Evolutionary conservation across 2,329 filamentous ascomycete genomes (phyloP), one percentile per base, ranked within the genome.

Genomic region (Colletotrichum sublineola): DNA sequence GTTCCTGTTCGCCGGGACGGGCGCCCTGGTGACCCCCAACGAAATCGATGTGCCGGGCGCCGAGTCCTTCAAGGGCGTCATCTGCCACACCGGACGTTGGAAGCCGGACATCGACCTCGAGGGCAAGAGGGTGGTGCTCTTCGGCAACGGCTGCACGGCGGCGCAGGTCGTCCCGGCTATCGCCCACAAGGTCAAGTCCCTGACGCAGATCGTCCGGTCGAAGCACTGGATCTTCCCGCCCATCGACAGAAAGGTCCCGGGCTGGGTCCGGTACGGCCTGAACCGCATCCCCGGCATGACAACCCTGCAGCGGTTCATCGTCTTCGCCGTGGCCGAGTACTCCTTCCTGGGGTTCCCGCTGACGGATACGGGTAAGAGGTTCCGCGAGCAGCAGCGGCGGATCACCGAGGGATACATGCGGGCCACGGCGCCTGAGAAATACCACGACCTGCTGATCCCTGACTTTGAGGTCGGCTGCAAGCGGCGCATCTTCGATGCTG

Each of bases 401-500:
- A 72, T 76, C 14, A 78, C 84, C 3, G 85, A 87, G 73, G 79
- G n/a, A 20, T 84, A 80, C 75, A 77, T 85, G 83, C 75, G 83
- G 68, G 76, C 79, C 11, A 81, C 79, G 1, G 88, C 87, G 0
- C 90, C 90, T 0, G 80, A 85, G 63, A 87, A 90, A 78, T 92
- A 91, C 73, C 87, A 89, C 73, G 86, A 90, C 53, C 83, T 90
- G 6, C 79, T 92, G 57, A 88, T 89, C 0, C 91, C 90, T 0
- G 85, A 92, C 67, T 92, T 90, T 68, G 84, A 86, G 57, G 80
- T 91, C n/a, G 89, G 90, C 5, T 92, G 90, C 81, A 92, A 92
- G 81, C 82, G 91, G 24, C 84, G 89, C 14, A 87, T 92, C 70
- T 87, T 87, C 67, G 89, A 92, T 71, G 82, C 85, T 6, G 82